Evolutionary conservation across 805 yeast genomes (phyloP), one percentile per base, ranked within the genome.

Genomic region (Saturnispora silvae): DNA sequence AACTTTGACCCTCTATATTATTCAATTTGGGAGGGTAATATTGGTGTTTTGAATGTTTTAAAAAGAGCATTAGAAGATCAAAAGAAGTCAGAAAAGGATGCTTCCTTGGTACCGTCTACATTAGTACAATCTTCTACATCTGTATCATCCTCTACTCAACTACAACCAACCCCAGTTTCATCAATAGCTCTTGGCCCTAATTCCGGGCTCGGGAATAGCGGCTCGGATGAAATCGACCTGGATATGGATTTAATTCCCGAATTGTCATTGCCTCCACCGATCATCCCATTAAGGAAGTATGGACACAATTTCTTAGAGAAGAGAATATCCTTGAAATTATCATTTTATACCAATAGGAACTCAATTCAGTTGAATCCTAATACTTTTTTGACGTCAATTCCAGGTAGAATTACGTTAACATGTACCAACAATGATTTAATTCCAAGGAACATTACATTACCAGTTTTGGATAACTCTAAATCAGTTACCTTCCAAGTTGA

Each of bases 271-370:
- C 98, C 98, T 1, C 98, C 98, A 1, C 98, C 98, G 3, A 84
- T 92, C 37, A 75, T 92, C 35, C 98, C 98, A 1, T 63, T 92
- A 37, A 70, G 96, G 50, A 74, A 94, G 49, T 92, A 92, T 54
- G 98, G 98, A 13, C 98, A 92, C 59, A 92, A 85, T 56, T 92
- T 86, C 63, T 61, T 92, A 51, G 97, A 92, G 53, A 83, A 82
- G 54, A 85, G 84, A 56, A 84, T 84, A 4, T 75, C 86, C 44
- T 68, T 92, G 22, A 95, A 87, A 53, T 61, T 92, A 30, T 68
- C 72, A 2, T 78, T 86, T 49, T 75, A 76, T 31, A 60, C 65
- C 25, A 64, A 63, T 35, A 54, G 67, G 34, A 60, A 65, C 30
- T 64, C 75, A 1, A 60, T 70, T 34, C 56, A 57, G 20, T 48